Evolutionary conservation across 2,329 filamentous ascomycete species (phyloP).

Genomic region (Ophiostoma triangulosporum): DNA sequence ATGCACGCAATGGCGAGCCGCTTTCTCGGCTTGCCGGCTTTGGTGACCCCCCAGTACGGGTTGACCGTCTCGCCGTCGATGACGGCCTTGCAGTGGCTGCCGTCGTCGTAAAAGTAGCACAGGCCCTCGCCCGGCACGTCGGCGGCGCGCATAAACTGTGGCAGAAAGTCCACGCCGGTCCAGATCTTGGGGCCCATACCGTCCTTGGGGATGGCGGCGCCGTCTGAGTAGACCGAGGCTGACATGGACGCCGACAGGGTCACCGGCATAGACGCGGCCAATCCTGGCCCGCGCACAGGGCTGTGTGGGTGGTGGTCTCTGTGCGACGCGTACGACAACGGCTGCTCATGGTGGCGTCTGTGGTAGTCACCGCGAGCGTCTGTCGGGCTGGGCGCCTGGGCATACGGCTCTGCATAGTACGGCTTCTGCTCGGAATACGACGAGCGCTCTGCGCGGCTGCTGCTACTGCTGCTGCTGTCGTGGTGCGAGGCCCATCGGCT

Average conservation of each 20-base stretch:
- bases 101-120: conserved; percentile 80
- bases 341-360: background rate
- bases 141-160: conserved; percentile 48
- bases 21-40: conserved; percentile 86
- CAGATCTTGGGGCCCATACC: conserved; percentile 54
- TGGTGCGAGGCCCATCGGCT: background rate
- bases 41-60: conserved; percentile 85
- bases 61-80: conserved; percentile 83
- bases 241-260: background rate
- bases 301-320: background rate
- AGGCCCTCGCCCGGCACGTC: conserved; percentile 65
- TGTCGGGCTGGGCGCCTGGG: background rate
- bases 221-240: conserved; percentile 25
- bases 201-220: conserved; percentile 37
- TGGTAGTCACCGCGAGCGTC: conserved; percentile 2
- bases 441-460: background rate
- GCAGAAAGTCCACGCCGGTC: conserved; percentile 53
- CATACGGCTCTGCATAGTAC: background rate
- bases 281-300: background rate
- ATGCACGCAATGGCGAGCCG: conserved; percentile 83
- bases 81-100: conserved; percentile 65
- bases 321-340: background rate
- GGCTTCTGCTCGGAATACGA: background rate
- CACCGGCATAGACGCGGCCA: background rate
- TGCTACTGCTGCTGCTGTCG: background rate